phyloP scores from a whole-genome alignment of 495 filamentous ascomycete species.

The Aspergillus sclerotiicarbonarius region DNA sequence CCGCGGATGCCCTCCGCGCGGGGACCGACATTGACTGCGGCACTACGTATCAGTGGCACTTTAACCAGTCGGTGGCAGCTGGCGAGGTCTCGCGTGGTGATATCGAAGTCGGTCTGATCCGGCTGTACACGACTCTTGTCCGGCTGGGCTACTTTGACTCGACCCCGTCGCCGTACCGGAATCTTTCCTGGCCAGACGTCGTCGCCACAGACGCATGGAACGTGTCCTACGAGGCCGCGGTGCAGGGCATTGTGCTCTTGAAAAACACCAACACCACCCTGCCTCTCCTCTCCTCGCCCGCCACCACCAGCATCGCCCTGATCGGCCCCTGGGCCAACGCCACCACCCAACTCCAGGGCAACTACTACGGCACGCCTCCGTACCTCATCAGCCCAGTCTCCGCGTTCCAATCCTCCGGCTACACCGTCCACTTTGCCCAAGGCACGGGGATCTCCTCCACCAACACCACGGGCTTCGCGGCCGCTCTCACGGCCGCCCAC shows the following conservation, averaged over 20 bases:
- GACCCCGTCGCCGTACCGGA: constrained; percentile 42
- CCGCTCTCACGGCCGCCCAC: constrained; percentile 46
- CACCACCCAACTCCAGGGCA: constrained; percentile 59
- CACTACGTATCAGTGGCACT: constrained; percentile 49
- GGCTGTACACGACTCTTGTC: constrained; percentile 56
- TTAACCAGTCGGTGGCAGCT: constrained; percentile 48
- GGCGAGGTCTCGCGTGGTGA: constrained; percentile 46
- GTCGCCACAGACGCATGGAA: constrained; percentile 48
- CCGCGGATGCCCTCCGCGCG: constrained; percentile 54
- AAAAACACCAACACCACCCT: constrained; percentile 61
- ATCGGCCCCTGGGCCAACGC: constrained; percentile 61
- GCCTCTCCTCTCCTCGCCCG: constrained; percentile 41
- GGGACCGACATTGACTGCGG: constrained; percentile 65
- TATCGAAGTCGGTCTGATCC: constrained; percentile 53
- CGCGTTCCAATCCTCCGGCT: constrained; percentile 40
- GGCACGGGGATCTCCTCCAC: constrained; percentile 43
- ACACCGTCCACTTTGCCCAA: constrained; percentile 48
- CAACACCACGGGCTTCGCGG: constrained; percentile 37
- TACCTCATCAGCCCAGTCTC: constrained; percentile 55
- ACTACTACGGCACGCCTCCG: constrained; percentile 56
- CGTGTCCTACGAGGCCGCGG: constrained; percentile 57
- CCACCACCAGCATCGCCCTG: constrained; percentile 47
- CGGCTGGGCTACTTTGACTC: constrained; percentile 61
- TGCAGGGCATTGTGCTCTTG: constrained; percentile 57
- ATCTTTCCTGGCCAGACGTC: constrained; percentile 53